These are phyloP conservation scores for Saccharomyces pastorianus DNA, from an alignment of 1,139 yeast genomes.

Conservation along the genomic window DNA sequence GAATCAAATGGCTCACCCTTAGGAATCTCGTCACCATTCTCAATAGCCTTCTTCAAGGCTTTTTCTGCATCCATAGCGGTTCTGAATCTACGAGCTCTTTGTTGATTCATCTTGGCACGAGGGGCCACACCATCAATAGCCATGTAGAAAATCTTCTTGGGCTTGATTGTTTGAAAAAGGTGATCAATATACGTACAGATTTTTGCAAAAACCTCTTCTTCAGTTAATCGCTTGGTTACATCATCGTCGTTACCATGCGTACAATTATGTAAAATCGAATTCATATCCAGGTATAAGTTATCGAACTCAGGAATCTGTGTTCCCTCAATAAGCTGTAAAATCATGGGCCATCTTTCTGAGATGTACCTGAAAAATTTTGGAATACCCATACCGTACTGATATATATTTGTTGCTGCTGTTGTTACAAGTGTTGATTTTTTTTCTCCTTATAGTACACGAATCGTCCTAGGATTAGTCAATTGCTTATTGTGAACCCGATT, in stretches of 20 bases:
- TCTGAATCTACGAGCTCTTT: conserved; percentile 92
- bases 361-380: conserved; percentile 94
- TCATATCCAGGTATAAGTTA: conserved; percentile 92
- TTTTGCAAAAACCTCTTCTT: conserved; percentile 88
- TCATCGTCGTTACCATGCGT: conserved; percentile 73
- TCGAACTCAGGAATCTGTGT: conserved; percentile 89
- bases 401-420: not conserved
- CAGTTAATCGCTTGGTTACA: conserved; percentile 56
- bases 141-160: conserved; percentile 83
- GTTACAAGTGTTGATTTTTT: not conserved
- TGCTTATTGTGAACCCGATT: not conserved
- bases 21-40: conserved; percentile 41
- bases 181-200: conserved; percentile 93
- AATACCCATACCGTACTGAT: conserved; percentile 51
- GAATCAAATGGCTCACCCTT: conserved; percentile 80
- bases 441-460: not conserved
- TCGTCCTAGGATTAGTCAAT: not conserved
- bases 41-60: conserved; percentile 44
- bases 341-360: conserved; percentile 98
- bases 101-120: conserved; percentile 98
- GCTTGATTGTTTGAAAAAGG: conserved; percentile 77
- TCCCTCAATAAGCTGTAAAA: conserved; percentile 80
- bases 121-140: conserved; percentile 99
- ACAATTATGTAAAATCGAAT: conserved; percentile 89
- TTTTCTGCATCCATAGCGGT: conserved; percentile 91